Base-by-base conservation (phyloP, 2,329 filamentous ascomycete species). In the Aspergillus niger region DNA sequence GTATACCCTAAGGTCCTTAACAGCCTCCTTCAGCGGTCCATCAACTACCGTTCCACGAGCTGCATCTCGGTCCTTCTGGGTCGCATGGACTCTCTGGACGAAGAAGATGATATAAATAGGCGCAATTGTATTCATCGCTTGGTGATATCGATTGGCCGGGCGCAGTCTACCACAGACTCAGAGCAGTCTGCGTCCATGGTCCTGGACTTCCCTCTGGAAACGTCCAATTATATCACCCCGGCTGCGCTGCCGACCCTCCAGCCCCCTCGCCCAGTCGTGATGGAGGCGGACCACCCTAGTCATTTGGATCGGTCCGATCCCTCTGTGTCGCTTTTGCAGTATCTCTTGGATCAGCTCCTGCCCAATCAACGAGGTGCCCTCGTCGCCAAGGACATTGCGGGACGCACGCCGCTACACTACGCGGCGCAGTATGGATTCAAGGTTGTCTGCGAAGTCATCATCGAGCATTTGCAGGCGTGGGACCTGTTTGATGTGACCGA, bases 361-460 rank as follows among this genome's bases (percentile, higher is more conserved):
- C 82, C 85, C 0, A 79, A 84, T 8, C 94, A 98, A 67, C 86
- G 89, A 10, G 65, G 74, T 11, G 89, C 89, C 0, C 80, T 98
- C 10, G 80, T 84, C 53, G 85, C 85, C 11, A 87, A 84, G 61
- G 94, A 98, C 76, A 83, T 87, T 0, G 90, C 94, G 62, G 93
- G 92, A 2, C 89, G 94, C 4, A 84, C 94, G 13, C 92, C 94
- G 1, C 82, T 98, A 10, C 94, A 98, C 74, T 97, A 97, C 72
- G 92, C 92, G 2, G 94, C 95, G 0, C 92, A 98, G 73, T 97
- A 96, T 72, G 95, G 95, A 2, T 92, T 97, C 68, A 91, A 95
- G 3, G 86, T 92, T n/a, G 89, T 97, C 8, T 97, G 92, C 71
- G 85, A 96, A 72, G 83, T 93, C 24, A 85, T 98, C 66, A 93